Evolutionary conservation across 1,284 basidiomycete genomes (phyloP).

Genomic region (Ceraceosorus bombacis): DNA sequence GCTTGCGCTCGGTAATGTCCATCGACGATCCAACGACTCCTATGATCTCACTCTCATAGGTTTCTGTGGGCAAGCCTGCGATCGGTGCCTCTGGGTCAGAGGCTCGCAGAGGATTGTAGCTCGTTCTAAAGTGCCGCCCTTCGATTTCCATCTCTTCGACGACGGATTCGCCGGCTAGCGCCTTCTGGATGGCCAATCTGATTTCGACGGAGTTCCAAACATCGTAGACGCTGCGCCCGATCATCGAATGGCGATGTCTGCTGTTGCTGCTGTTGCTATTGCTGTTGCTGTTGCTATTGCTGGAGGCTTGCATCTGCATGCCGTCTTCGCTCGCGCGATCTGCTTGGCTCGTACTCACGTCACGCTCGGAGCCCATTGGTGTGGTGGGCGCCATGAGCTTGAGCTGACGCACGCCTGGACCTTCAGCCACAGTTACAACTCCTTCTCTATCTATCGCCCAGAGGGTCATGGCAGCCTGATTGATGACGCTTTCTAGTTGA

Average conservation of each 20-base stretch:
- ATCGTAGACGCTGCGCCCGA: constrained; percentile 34
- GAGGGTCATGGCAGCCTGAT: constrained; percentile 42
- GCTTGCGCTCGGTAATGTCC: constrained; percentile 48
- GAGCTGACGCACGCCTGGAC: constrained; percentile 37
- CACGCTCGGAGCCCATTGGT: constrained; percentile 30
- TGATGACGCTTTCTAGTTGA: constrained; percentile 41
- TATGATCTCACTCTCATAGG: constrained; percentile 27
- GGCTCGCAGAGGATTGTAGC: constrained; percentile 33
- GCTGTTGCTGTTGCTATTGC: constrained; percentile 6
- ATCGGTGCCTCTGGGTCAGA: constrained; percentile 54
- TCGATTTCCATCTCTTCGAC: constrained; percentile 43
- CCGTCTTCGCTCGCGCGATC: constrained; percentile 1
- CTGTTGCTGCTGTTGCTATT: constrained; percentile 5
- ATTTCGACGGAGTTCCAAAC: constrained; percentile 36
- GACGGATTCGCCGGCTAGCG: constrained; percentile 33
- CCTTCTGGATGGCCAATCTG: constrained; percentile 29
- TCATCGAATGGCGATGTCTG: constrained; percentile 24
- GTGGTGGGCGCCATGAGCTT: constrained; percentile 34
- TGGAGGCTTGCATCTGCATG: not conserved
- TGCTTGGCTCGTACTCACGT: constrained; percentile 13
- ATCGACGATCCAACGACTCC: constrained; percentile 49
- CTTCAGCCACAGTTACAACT: constrained; percentile 39
- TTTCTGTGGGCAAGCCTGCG: constrained; percentile 41
- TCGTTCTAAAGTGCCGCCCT: constrained; percentile 41
- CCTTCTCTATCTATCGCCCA: constrained; percentile 39